A percentile compares a stretch with the other conserved stretches of the same genome.
These are phyloP conservation scores for Kodamaea nitidulidarum DNA, from an alignment of 805 yeast genomes.

Conservation along the genomic window DNA sequence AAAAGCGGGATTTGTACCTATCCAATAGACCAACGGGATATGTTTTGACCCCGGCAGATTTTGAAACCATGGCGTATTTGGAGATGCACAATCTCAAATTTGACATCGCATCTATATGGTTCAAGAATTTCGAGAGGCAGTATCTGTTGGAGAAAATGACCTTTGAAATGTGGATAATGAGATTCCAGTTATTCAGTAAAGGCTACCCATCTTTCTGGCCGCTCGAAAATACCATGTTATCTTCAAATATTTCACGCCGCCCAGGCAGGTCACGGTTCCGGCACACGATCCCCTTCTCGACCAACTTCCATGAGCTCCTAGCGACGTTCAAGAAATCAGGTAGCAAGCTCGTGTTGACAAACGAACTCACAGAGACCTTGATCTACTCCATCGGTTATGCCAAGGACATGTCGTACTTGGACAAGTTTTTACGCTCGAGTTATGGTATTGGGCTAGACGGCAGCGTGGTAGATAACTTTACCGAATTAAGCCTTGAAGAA, in stretches of 20 bases:
- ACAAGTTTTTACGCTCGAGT: conserved; percentile 21
- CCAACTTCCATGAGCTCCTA: conserved; percentile 23
- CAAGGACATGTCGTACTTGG: conserved; percentile 18
- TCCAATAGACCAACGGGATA: conserved; percentile 14
- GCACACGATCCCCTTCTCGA: conserved; percentile 18
- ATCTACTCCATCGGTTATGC: conserved; percentile 33
- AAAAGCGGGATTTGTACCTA: conserved; percentile 16
- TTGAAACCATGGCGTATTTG: conserved; percentile 34
- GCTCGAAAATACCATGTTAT: conserved; percentile 17
- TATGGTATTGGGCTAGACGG: conserved; percentile 33
- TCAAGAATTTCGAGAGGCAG: conserved; percentile 28
- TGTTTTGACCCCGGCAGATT: conserved; percentile 24
- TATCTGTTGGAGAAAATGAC: conserved; percentile 25
- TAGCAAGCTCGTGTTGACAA: conserved; percentile 14
- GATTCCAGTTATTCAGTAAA: conserved; percentile 29
- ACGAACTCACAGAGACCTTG: conserved; percentile 22
- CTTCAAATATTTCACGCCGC: conserved; percentile 11
- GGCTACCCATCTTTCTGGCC: conserved; percentile 34
- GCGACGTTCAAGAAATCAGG: conserved; percentile 9
- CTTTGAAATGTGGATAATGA: conserved; percentile 31
- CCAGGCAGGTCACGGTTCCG: conserved; percentile 19
- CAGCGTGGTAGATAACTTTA: conserved; percentile 7
- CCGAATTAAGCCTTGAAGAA: conserved; percentile 11
- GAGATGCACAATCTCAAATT: conserved; percentile 34
- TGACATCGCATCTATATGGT: conserved; percentile 41